A percentile compares a stretch with the other conserved stretches of the same genome.
These are phyloP conservation scores for Nothophaeocryptopus gaeumannii DNA, from an alignment of 2,329 filamentous ascomycete species.

Conservation along the genomic window DNA sequence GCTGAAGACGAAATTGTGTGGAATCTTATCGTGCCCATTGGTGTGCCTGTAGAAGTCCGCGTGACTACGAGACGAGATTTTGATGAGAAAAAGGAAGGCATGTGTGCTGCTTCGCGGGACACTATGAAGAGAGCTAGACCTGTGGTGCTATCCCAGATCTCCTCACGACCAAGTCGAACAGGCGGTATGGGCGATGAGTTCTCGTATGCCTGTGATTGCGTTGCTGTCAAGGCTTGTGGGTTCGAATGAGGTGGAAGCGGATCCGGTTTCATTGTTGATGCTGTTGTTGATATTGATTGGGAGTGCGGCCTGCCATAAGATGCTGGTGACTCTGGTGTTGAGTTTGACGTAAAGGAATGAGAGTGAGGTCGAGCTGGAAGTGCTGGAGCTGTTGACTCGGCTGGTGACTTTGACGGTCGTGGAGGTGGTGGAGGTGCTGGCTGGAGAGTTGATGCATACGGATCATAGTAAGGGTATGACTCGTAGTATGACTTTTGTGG, in stretches of 20 bases:
- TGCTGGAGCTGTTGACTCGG: neutral
- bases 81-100: constrained; percentile 23
- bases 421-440: constrained; percentile 8
- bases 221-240: constrained; percentile 21
- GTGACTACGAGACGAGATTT: constrained; percentile 22
- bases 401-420: constrained; percentile 3
- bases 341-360: neutral
- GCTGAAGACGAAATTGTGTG: constrained; percentile 17
- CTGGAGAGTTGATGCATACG: neutral
- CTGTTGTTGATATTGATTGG: constrained; percentile 2
- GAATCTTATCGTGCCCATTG: constrained; percentile 24
- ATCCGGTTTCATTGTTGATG: constrained; percentile 19
- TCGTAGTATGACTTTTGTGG: constrained; percentile 4
- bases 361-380: neutral
- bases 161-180: constrained; percentile 19
- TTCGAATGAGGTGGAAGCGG: constrained; percentile 25
- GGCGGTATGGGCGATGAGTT: constrained; percentile 18
- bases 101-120: constrained; percentile 16
- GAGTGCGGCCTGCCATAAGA: constrained; percentile 1
- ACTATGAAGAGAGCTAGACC: constrained; percentile 18
- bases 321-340: neutral
- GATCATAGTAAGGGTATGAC: constrained; percentile 4
- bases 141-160: constrained; percentile 16
- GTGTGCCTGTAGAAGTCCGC: constrained; percentile 4
- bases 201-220: constrained; percentile 18